These are phyloP conservation scores for Globisporangium uncinulatum DNA, from an alignment of 352 stramenopile species.

Conservation along the genomic window DNA sequence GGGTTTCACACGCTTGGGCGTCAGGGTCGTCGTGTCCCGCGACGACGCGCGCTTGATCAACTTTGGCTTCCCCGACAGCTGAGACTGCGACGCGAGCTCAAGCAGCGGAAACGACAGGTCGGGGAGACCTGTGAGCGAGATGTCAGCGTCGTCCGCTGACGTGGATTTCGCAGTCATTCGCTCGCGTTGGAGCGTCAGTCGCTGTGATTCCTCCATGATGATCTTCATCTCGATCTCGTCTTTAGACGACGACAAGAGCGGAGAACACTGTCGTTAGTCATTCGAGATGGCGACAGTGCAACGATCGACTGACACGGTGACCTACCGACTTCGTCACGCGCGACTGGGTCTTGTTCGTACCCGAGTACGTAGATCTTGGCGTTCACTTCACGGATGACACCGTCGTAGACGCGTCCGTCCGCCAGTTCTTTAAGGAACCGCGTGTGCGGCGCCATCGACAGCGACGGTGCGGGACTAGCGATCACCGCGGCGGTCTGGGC, in stretches of 20 bases:
- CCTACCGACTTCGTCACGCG: conserved; percentile 65
- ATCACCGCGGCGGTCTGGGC: background rate
- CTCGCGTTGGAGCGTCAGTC: conserved; percentile 35
- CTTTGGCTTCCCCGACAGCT: conserved; percentile 6
- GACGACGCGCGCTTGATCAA: conserved; percentile 36
- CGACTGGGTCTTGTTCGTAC: conserved; percentile 58
- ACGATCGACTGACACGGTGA: background rate
- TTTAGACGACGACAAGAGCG: conserved; percentile 5
- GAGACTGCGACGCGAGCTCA: background rate
- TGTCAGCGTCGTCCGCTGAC: conserved; percentile 28
- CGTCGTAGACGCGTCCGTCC: conserved; percentile 62
- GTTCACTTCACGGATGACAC: conserved; percentile 39
- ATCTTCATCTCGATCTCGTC: conserved; percentile 81
- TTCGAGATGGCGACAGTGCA: background rate
- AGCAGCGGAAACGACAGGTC: conserved; percentile 30
- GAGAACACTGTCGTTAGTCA: background rate
- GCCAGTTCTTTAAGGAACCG: conserved; percentile 69
- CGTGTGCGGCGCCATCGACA: conserved; percentile 48
- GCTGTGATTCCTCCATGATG: conserved; percentile 58
- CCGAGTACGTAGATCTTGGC: conserved; percentile 43
- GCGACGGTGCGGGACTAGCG: conserved; percentile 9
- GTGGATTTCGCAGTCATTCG: conserved; percentile 6
- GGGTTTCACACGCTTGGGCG: conserved; percentile 15
- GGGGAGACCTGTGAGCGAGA: conserved; percentile 46
- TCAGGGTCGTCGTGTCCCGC: conserved; percentile 18